Base-by-base conservation (phyloP, 768 basidiomycete genomes). In the Atractiella rhizophila region DNA sequence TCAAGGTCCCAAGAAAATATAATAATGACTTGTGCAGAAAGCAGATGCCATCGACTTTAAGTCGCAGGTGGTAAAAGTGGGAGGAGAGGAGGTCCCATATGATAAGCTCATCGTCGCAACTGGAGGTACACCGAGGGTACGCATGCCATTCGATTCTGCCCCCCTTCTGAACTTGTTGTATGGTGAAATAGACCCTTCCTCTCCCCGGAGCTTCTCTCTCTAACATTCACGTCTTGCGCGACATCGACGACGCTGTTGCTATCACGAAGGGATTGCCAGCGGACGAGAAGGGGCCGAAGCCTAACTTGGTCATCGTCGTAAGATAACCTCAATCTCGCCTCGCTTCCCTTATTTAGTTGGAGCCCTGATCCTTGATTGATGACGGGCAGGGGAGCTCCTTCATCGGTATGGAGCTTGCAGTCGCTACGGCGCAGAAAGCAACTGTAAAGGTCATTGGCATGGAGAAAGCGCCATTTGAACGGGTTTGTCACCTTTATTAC, bases 341-440 rank as follows among this genome's bases (percentile, higher is more conserved):
- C n/a, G n/a, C n/a, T n/a, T n/a, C n/a, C n/a, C n/a, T n/a, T n/a
- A n/a, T n/a, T n/a, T n/a, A n/a, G n/a, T n/a, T 6, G 18, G 37
- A 8, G 49, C 42, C 5, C 40, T 50, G 40, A 8, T n/a, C n/a
- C n/a, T n/a, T n/a, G n/a, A 35, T 37, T 13, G 37, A 33, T 33
- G 39, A 39, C 36, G 34, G 31, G 15, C 26, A 30, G 29, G 76
- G 58, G 74, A 78, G 81, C 37, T 80, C 76, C 10, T 88, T 86
- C 62, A 88, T 88, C 51, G 71, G 75, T 42, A 80, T 88, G 79
- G 78, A 83, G 56, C 62, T 82, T n/a, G 78, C 79, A 6, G 66
- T 63, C 16, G 75, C 78, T 1, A 59, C 77, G 2, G 58, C 69
- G 8, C 72, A 71, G 50, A 71, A 75, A n/a, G 74, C 74, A 10